Evolutionary conservation across 495 filamentous ascomycete genomes (phyloP).

Genomic region (Xylaria telfairii): DNA sequence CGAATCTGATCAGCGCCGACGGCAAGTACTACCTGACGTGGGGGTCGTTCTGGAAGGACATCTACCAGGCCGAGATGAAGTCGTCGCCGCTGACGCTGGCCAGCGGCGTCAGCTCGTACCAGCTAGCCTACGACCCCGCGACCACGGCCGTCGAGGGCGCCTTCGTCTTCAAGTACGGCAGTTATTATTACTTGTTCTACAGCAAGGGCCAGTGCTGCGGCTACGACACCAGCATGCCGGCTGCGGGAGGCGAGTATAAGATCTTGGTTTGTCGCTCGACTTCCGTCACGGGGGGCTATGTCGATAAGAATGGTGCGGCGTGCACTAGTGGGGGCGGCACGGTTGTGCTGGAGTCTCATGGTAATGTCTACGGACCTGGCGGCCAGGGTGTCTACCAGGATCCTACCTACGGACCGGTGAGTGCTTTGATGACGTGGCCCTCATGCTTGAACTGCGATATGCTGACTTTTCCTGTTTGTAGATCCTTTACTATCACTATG

Average conservation of each 20-base stretch:
- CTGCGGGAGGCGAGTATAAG: conserved; percentile 67
- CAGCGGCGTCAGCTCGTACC: conserved; percentile 42
- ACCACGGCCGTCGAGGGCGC: conserved; percentile 64
- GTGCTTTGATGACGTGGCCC: conserved; percentile 48
- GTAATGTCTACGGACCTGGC: conserved; percentile 71
- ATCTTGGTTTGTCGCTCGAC: conserved; percentile 67
- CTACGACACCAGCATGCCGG: conserved; percentile 55
- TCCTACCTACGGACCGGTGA: conserved; percentile 41
- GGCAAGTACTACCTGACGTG: conserved; percentile 64
- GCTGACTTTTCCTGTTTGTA: conserved; percentile 28
- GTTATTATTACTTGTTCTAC: conserved; percentile 72
- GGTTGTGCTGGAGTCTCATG: conserved; percentile 66
- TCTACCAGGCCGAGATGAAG: conserved; percentile 66
- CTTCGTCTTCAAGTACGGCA: conserved; percentile 60
- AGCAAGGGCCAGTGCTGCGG: conserved; percentile 67
- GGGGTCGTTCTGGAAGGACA: conserved; percentile 72
- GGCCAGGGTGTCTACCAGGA: conserved; percentile 62
- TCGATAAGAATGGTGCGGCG: conserved; percentile 62
- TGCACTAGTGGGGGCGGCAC: conserved; percentile 69
- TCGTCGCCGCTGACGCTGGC: conserved; percentile 39
- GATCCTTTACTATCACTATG: conserved; percentile 76
- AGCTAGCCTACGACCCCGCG: conserved; percentile 62
- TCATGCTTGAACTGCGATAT: conserved; percentile 37
- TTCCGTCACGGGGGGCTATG: conserved; percentile 60
- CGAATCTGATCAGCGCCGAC: conserved; percentile 59